Evolutionary conservation across 2,329 filamentous ascomycete species (phyloP).

Genomic region (Huntiella omanensis): DNA sequence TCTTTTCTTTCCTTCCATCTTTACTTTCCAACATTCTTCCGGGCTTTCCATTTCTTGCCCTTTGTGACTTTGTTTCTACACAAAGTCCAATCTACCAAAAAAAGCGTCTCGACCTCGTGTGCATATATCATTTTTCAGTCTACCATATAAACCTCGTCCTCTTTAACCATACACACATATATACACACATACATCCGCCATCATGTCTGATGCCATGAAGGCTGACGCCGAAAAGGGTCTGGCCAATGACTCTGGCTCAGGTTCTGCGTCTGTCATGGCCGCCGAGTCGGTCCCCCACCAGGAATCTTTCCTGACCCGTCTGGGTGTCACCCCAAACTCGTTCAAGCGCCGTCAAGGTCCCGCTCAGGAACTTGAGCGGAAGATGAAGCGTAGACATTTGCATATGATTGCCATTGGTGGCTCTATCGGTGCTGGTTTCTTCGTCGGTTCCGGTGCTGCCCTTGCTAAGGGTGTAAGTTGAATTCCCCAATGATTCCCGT

Average conservation of each 20-base stretch:
- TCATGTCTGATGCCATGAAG: constrained; percentile 4
- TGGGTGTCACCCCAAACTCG: constrained; percentile 21
- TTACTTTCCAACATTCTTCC: constrained; percentile 2
- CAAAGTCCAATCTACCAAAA: too few species aligned
- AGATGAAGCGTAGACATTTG: constrained; percentile 37
- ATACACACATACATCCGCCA: background rate
- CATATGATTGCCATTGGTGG: constrained; percentile 46
- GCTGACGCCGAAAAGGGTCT: constrained; percentile 11
- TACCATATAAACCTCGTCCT: background rate
- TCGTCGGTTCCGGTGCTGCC: constrained; percentile 38
- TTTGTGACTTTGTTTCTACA: too few species aligned
- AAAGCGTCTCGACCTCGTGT: too few species aligned
- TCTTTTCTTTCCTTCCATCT: constrained; percentile 4
- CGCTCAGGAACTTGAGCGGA: constrained; percentile 22
- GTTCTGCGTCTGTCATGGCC: constrained; percentile 8
- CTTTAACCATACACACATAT: background rate
- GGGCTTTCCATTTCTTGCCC: background rate
- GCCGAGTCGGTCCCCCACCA: constrained; percentile 12
- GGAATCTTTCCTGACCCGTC: constrained; percentile 20
- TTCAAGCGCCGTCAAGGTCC: constrained; percentile 20
- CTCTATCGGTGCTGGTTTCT: constrained; percentile 44
- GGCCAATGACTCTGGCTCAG: constrained; percentile 2
- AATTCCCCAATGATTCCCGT: background rate
- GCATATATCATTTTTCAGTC: background rate
- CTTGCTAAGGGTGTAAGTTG: constrained; percentile 29